A percentile compares a stretch with the other conserved stretches of the same genome.
Evolutionary conservation across 805 yeast species (phyloP).

Genomic region (Pichia heedii): DNA sequence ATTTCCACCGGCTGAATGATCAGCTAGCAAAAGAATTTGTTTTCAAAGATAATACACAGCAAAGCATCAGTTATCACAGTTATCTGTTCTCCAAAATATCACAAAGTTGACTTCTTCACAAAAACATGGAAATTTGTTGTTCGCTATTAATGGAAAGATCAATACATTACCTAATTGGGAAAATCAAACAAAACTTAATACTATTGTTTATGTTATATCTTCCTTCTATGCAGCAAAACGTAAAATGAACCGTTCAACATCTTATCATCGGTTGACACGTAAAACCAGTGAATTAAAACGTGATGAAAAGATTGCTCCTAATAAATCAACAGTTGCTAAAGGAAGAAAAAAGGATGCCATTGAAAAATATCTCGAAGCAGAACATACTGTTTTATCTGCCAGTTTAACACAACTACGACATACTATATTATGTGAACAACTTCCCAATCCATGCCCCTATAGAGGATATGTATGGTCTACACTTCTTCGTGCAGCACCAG

Average conservation of each 20-base stretch:
- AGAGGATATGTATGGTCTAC: constrained; percentile 78
- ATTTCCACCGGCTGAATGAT: no score
- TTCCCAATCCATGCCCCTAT: constrained; percentile 44
- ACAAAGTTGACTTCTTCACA: no score
- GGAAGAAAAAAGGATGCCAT: constrained; percentile 45
- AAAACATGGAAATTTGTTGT: no score
- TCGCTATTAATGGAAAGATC: no score
- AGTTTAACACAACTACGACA: constrained; percentile 47
- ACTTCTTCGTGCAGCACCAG: constrained; percentile 53
- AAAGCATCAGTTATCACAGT: no score
- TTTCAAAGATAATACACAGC: no score
- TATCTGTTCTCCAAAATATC: no score
- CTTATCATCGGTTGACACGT: constrained; percentile 2
- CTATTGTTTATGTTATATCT: not conserved
- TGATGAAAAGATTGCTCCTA: not conserved
- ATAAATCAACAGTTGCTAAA: constrained; percentile 6
- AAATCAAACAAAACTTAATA: not conserved
- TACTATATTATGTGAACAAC: constrained; percentile 41
- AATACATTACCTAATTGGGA: not conserved
- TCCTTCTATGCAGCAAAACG: not conserved
- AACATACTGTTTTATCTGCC: constrained; percentile 37
- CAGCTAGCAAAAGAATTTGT: no score
- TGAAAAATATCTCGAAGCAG: constrained; percentile 38
- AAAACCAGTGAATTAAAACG: not conserved
- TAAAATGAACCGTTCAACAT: constrained; percentile 1